A percentile compares a stretch with the other conserved stretches of the same genome.
Conservation (phyloP, 2,329 filamentous ascomycete genomes). For the Hymenoscyphus scutula region DNA sequence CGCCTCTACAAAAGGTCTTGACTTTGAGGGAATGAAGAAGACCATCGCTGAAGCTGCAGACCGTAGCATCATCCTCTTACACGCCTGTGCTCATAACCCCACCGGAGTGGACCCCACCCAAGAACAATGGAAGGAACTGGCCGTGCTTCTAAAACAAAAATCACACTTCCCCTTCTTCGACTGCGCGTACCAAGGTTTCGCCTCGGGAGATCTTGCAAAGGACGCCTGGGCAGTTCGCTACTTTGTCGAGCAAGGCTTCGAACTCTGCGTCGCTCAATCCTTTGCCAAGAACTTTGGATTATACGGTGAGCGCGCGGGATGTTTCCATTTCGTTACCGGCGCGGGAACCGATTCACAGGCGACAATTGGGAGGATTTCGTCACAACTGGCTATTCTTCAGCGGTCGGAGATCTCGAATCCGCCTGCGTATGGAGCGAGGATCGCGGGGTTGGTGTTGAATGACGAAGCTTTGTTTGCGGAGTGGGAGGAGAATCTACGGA, state of each 20-base stretch:
- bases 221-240: conserved; percentile 93
- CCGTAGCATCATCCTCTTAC: conserved; percentile 82
- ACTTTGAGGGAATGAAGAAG: conserved; percentile 83
- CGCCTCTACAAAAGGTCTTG: conserved; percentile 82
- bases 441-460: conserved; percentile 82
- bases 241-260: conserved; percentile 89
- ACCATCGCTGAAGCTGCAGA: conserved; percentile 69
- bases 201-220: conserved; percentile 79
- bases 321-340: conserved; percentile 87
- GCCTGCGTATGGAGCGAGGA: conserved; percentile 87
- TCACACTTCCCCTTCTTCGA: conserved; percentile 98
- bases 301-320: conserved; percentile 93
- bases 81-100: conserved; percentile 97
- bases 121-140: conserved; percentile 92
- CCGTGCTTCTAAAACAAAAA: conserved; percentile 70
- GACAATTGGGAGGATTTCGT: conserved; percentile 64
- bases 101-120: conserved; percentile 93
- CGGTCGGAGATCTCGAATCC: conserved; percentile 97
- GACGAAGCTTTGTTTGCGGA: conserved; percentile 77
- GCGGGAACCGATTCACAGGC: conserved; percentile 65
- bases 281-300: conserved; percentile 99
- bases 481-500: conserved; percentile 85
- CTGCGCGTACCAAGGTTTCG: conserved; percentile 96
- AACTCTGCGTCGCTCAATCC: conserved; percentile 83
- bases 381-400: conserved; percentile 90